phyloP scores from a whole-genome alignment of 164 flowering plant genomes.

The Hamamelis virginiana region DNA sequence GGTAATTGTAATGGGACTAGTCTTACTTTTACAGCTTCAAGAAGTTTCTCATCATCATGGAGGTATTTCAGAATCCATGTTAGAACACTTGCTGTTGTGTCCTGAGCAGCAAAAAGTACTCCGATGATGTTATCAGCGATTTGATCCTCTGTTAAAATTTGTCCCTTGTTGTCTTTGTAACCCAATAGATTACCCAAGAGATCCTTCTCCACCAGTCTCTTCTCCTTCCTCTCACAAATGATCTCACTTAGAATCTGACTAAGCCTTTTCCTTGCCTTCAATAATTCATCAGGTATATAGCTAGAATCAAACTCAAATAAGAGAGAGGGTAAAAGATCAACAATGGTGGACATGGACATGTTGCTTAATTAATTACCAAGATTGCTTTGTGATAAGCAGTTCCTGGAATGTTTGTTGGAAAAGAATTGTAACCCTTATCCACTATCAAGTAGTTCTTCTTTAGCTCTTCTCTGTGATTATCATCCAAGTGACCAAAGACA shows the following conservation, averaged over 20 bases:
- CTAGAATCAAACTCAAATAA: neutral
- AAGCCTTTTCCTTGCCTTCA: constrained; percentile 44
- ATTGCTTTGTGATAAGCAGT: constrained; percentile 53
- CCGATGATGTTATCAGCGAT: constrained; percentile 56
- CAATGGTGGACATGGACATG: too few species aligned
- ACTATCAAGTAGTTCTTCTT: constrained; percentile 57
- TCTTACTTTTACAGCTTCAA: constrained; percentile 43
- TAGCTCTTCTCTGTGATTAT: constrained; percentile 37
- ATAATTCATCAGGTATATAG: neutral
- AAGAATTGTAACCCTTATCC: constrained; percentile 79
- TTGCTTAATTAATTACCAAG: too few species aligned
- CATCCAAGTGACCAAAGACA: constrained; percentile 53
- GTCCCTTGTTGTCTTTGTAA: constrained; percentile 31
- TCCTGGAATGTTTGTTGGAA: constrained; percentile 67
- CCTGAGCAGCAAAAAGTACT: constrained; percentile 58
- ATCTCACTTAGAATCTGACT: constrained; percentile 32
- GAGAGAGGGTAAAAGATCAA: neutral
- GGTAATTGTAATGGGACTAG: neutral
- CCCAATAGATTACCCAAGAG: constrained; percentile 34
- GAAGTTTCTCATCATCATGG: constrained; percentile 37
- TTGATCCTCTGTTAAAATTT: constrained; percentile 33
- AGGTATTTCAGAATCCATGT: constrained; percentile 57
- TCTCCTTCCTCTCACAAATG: constrained; percentile 35
- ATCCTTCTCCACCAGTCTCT: constrained; percentile 31
- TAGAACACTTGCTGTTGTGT: constrained; percentile 49